These are phyloP conservation scores for Lunasporangiospora selenospora DNA, from an alignment of 192 early-diverging fungal species.

Conservation along the genomic window DNA sequence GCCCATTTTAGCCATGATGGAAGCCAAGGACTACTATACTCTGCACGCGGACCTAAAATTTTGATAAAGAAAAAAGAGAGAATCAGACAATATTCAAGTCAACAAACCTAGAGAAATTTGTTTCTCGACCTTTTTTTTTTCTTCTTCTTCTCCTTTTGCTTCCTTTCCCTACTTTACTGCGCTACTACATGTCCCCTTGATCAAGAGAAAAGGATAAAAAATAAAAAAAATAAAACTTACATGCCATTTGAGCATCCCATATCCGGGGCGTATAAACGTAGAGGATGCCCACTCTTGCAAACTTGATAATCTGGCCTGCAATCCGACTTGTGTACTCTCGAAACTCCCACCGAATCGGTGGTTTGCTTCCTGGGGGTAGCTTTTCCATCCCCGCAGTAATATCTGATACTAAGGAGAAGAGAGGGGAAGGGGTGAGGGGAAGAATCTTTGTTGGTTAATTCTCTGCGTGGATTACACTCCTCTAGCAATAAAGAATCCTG, in stretches of 20 bases:
- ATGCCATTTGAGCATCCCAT: slow-evolving; percentile 79
- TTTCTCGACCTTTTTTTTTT: no score
- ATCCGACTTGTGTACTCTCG: slow-evolving; percentile 75
- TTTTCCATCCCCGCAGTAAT: no score
- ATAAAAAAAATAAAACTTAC: slow-evolving; percentile 23
- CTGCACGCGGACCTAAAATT: slow-evolving; percentile 64
- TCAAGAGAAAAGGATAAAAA: neutral
- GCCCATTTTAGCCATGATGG: slow-evolving; percentile 80
- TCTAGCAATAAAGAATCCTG: no score
- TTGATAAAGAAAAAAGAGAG: neutral
- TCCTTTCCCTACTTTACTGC: no score
- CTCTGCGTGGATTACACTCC: no score
- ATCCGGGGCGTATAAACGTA: slow-evolving; percentile 74
- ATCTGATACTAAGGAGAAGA: no score
- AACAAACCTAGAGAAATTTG: neutral
- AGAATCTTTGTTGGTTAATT: no score
- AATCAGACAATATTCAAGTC: slow-evolving; percentile 1
- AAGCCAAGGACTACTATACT: slow-evolving; percentile 73
- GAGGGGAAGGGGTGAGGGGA: no score
- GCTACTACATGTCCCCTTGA: no score
- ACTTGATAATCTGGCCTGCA: slow-evolving; percentile 66
- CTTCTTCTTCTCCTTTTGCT: no score
- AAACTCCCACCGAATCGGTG: slow-evolving; percentile 72
- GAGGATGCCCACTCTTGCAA: slow-evolving; percentile 65
- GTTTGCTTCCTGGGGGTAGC: no score